Conservation (phyloP, 2,329 filamentous ascomycete genomes). For the Pezicula radicicola region DNA sequence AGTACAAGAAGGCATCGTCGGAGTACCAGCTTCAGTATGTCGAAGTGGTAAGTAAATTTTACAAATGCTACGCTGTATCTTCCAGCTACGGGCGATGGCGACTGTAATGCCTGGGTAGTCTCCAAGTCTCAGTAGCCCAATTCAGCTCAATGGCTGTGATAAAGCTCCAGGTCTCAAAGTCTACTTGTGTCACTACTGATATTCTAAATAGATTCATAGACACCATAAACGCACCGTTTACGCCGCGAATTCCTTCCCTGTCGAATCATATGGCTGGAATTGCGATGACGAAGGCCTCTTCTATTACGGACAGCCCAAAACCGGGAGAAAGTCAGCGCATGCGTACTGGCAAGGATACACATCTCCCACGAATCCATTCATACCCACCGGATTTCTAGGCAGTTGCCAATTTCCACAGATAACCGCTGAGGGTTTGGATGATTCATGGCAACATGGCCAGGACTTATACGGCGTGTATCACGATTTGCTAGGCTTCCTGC, state of each 20-base stretch:
- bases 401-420: conserved; percentile 82
- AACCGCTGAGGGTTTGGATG: conserved; percentile 66
- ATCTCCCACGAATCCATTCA: conserved; percentile 63
- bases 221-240: conserved; percentile 87
- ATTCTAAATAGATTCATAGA: conserved; percentile 58
- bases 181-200: not conserved
- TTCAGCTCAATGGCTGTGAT: not conserved
- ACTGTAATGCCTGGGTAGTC: not conserved
- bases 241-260: conserved; percentile 71
- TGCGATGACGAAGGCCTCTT: conserved; percentile 70
- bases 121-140: not conserved
- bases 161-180: no score
- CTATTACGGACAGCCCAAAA: conserved; percentile 61
- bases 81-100: not conserved
- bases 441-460: conserved; percentile 73
- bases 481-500: conserved; percentile 65
- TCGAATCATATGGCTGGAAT: conserved; percentile 69
- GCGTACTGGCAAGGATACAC: conserved; percentile 66
- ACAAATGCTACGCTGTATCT: not conserved
- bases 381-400: conserved; percentile 64
- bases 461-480: conserved; percentile 77
- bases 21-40: conserved; percentile 71
- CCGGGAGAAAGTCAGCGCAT: conserved; percentile 45
- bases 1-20: conserved; percentile 54
- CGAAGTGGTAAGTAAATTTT: conserved; percentile 57